A percentile compares a stretch with the other conserved stretches of the same genome.
Conservation (phyloP, 371 early-diverging fungal genomes). For the Batkoa obscura region DNA sequence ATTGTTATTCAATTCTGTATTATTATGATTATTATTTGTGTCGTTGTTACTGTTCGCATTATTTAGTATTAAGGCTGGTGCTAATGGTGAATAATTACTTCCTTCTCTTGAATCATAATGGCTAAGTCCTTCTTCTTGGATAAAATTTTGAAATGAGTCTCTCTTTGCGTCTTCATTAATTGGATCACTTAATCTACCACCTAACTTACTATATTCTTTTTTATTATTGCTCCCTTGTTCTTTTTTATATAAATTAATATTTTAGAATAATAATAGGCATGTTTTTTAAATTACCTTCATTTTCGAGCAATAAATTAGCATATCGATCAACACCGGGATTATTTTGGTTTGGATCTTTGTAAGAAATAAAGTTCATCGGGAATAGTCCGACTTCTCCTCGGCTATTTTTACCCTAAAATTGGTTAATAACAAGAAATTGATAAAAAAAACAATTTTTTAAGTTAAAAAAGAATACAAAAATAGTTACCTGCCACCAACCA, state of each 20-base stretch:
- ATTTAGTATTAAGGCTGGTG: background rate
- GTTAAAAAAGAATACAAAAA: background rate
- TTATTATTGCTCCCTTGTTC: background rate
- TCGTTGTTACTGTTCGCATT: background rate
- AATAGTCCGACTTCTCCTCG: constrained; percentile 40
- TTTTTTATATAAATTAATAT: background rate
- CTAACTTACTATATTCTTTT: background rate
- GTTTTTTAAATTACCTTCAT: background rate
- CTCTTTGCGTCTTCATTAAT: background rate
- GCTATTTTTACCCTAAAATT: constrained; percentile 28
- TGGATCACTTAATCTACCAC: constrained; percentile 2
- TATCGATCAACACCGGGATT: background rate
- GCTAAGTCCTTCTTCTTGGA: background rate
- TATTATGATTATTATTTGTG: background rate
- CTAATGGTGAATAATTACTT: background rate
- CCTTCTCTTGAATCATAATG: background rate
- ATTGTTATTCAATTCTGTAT: too few relatives aligned
- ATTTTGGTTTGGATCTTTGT: constrained; percentile 9
- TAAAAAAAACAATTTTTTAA: too few relatives aligned
- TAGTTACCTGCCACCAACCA: constrained; percentile 70
- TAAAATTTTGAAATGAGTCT: background rate
- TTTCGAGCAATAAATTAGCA: constrained; percentile 1
- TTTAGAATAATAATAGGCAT: background rate
- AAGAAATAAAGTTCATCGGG: constrained; percentile 38
- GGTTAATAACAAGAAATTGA: background rate